Percentiles rank a stretch among this genome's conserved stretches.
phyloP scores from a whole-genome alignment of 805 yeast genomes.

The Lachancea sp. region DNA sequence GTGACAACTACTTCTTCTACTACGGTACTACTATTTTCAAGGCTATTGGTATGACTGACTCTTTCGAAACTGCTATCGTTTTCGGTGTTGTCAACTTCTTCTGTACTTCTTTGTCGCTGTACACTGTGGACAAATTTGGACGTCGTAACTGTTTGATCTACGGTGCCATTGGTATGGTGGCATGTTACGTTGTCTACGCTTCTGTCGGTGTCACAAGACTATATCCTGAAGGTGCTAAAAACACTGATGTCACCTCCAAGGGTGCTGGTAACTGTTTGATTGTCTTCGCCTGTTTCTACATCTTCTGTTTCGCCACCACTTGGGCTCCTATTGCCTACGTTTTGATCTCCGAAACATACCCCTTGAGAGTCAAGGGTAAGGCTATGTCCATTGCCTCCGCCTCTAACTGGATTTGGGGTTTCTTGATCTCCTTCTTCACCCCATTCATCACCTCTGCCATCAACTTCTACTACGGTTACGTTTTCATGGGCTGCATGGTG shows the following conservation, averaged over 20 bases:
- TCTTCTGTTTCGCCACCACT: constrained; percentile 68
- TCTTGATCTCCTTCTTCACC: constrained; percentile 64
- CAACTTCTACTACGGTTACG: constrained; percentile 68
- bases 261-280: constrained; percentile 64
- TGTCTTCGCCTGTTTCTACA: constrained; percentile 62
- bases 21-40: constrained; percentile 57
- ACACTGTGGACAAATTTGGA: constrained; percentile 48
- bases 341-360: constrained; percentile 64
- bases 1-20: constrained; percentile 61
- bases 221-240: constrained; percentile 37
- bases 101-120: constrained; percentile 48
- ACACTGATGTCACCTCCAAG: constrained; percentile 33
- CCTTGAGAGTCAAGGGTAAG: constrained; percentile 61
- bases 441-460: constrained; percentile 65
- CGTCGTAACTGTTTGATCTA: constrained; percentile 41
- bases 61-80: constrained; percentile 52
- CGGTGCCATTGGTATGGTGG: constrained; percentile 44
- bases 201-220: constrained; percentile 50
- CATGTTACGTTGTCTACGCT: constrained; percentile 44
- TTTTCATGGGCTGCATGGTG: constrained; percentile 53
- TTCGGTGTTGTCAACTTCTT: constrained; percentile 54
- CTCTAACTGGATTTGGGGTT: constrained; percentile 63
- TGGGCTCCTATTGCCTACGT: constrained; percentile 74
- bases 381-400: constrained; percentile 57
- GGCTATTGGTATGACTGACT: constrained; percentile 53